Conservation (phyloP, 352 stramenopile genomes). For the Peronosclerospora sorghi region DNA sequence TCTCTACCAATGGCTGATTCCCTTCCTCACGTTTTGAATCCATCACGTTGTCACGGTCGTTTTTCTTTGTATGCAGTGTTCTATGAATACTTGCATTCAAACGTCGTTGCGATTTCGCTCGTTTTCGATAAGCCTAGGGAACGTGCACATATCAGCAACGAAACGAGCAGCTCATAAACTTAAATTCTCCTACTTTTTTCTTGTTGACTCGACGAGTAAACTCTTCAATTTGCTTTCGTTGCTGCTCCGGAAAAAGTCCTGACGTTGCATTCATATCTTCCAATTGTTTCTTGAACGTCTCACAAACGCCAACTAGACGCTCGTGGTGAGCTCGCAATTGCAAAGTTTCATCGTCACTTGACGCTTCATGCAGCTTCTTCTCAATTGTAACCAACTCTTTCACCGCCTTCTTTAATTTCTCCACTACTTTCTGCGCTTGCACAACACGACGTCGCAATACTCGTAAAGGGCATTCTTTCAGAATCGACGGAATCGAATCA, state of each 20-base stretch:
- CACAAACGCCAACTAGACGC: conserved; percentile 13
- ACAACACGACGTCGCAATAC: conserved; percentile 11
- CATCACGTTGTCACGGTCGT: background rate
- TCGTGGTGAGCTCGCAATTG: conserved; percentile 14
- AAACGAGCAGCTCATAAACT: background rate
- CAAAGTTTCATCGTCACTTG: background rate
- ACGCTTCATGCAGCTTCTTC: conserved; percentile 4
- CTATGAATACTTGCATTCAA: conserved; percentile 11
- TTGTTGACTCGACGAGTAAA: conserved; percentile 21
- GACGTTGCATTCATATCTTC: conserved; percentile 14
- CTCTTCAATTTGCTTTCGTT: conserved; percentile 8
- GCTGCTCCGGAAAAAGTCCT: conserved; percentile 9
- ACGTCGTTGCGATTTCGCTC: conserved; percentile 11
- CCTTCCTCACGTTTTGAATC: background rate
- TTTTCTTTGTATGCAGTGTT: conserved; percentile 2
- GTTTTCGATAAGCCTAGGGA: conserved; percentile 20
- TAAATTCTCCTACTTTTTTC: conserved; percentile 10
- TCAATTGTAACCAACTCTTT: conserved; percentile 15
- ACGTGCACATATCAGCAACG: background rate
- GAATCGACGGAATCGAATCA: background rate
- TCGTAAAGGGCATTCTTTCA: conserved; percentile 14
- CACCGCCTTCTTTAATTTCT: conserved; percentile 12
- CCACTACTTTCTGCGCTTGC: conserved; percentile 9
- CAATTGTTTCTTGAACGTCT: conserved; percentile 19
- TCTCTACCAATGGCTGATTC: background rate